phyloP scores from a whole-genome alignment of 495 filamentous ascomycete species.

The Xylona heveae region DNA sequence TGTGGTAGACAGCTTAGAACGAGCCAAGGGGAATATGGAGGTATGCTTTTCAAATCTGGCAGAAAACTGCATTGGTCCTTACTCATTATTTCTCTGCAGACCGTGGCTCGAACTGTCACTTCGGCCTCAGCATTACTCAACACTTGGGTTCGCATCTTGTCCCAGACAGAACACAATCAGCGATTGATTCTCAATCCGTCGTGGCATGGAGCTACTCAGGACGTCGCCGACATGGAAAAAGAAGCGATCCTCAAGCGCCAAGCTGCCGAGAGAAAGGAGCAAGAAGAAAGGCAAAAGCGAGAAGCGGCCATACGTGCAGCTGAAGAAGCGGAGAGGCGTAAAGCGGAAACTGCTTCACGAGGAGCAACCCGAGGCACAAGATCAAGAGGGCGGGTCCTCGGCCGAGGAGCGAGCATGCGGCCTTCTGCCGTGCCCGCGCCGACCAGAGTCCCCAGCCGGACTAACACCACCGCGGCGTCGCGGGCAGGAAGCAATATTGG shows the following conservation, averaged over 20 bases:
- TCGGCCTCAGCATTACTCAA: constrained; percentile 87
- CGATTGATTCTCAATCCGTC: constrained; percentile 67
- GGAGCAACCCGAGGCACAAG: constrained; percentile 10
- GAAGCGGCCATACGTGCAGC: constrained; percentile 46
- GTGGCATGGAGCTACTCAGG: constrained; percentile 77
- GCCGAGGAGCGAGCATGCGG: constrained; percentile 9
- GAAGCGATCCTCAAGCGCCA: constrained; percentile 48
- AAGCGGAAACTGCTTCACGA: constrained; percentile 12
- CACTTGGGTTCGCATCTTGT: constrained; percentile 88
- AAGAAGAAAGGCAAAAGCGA: constrained; percentile 50
- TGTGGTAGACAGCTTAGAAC: constrained; percentile 56
- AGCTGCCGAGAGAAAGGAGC: constrained; percentile 50
- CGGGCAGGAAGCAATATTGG: constrained; percentile 19
- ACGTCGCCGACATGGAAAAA: constrained; percentile 62
- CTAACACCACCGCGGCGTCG: constrained; percentile 3
- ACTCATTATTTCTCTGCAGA: constrained; percentile 23
- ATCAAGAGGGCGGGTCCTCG: constrained; percentile 16
- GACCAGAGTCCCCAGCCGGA: background rate
- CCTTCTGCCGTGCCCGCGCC: background rate
- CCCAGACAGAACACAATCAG: constrained; percentile 93
- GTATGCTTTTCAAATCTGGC: constrained; percentile 23
- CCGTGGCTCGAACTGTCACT: constrained; percentile 63
- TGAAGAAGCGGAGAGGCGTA: constrained; percentile 49
- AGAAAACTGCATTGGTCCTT: constrained; percentile 4
- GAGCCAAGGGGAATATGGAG: constrained; percentile 79